Percentiles rank a stretch among this genome's conserved stretches.
phyloP scores from a whole-genome alignment of 2,329 filamentous ascomycete genomes.

The Aspergillus sp. region DNA sequence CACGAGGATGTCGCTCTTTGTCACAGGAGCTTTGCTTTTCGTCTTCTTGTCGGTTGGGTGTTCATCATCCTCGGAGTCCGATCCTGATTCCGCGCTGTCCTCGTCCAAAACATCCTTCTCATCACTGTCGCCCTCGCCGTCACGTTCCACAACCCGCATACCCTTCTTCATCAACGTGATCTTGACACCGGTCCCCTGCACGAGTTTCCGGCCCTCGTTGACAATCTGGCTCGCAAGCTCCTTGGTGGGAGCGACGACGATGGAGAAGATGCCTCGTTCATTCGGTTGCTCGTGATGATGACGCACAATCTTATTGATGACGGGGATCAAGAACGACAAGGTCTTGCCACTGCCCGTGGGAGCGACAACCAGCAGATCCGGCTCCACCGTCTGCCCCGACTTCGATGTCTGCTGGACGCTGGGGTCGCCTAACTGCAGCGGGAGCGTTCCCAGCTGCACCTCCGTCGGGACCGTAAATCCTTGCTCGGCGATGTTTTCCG shows the following conservation, averaged over 20 bases:
- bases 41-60: conserved; percentile 24
- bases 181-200: conserved; percentile 72
- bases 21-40: conserved; percentile 47
- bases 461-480: conserved; percentile 88
- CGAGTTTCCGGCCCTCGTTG: conserved; percentile 78
- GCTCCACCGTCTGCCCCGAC: conserved; percentile 31
- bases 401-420: conserved; percentile 42
- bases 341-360: conserved; percentile 98
- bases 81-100: conserved; percentile 31
- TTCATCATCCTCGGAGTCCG: conserved; percentile 39
- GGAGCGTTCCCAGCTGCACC: conserved; percentile 84
- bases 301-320: conserved; percentile 72
- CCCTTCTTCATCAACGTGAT: conserved; percentile 82
- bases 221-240: conserved; percentile 81
- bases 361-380: conserved; percentile 84
- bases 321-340: conserved; percentile 83
- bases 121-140: conserved; percentile 36
- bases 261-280: conserved; percentile 62
- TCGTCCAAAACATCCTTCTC: conserved; percentile 41
- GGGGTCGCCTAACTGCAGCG: conserved; percentile 63
- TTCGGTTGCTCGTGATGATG: conserved; percentile 50
- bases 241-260: conserved; percentile 76
- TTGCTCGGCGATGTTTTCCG: conserved; percentile 77
- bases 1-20: conserved; percentile 76
- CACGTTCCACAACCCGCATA: conserved; percentile 63